These are phyloP conservation scores for Anthostomella pinea DNA, from an alignment of 2,329 filamentous ascomycete genomes.

Conservation along the genomic window DNA sequence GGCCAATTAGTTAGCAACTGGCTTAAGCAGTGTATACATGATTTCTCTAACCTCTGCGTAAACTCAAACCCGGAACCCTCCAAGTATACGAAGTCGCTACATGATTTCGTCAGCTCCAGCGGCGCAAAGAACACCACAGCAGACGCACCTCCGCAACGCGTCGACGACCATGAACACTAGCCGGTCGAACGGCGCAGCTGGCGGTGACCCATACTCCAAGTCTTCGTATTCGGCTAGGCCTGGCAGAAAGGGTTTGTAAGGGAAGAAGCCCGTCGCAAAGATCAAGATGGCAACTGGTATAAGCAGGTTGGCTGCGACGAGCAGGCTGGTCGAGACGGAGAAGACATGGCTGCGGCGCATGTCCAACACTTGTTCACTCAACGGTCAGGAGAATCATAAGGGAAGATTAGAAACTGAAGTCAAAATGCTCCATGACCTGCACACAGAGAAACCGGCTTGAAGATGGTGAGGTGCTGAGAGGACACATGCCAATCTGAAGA, in stretches of 20 bases:
- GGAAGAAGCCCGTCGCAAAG: slow-evolving; percentile 93
- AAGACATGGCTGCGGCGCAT: slow-evolving; percentile 29
- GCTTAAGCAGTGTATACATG: background rate
- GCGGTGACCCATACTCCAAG: slow-evolving; percentile 52
- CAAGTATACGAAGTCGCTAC: slow-evolving; percentile 89
- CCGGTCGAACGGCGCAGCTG: slow-evolving; percentile 76
- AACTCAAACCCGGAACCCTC: slow-evolving; percentile 77
- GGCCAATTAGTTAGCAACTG: slow-evolving; percentile 1
- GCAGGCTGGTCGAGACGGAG: slow-evolving; percentile 38
- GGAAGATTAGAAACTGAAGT: too few species aligned
- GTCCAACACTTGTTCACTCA: slow-evolving; percentile 14
- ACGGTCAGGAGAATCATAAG: background rate
- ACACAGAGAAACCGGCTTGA: too few species aligned
- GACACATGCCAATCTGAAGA: too few species aligned
- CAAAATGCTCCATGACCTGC: too few species aligned
- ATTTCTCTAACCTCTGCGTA: slow-evolving; percentile 71
- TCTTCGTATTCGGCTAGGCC: slow-evolving; percentile 71
- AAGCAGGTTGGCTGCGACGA: slow-evolving; percentile 70
- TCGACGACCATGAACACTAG: slow-evolving; percentile 98
- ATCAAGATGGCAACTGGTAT: slow-evolving; percentile 70
- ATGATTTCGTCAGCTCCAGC: slow-evolving; percentile 9
- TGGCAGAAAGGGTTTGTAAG: slow-evolving; percentile 90
- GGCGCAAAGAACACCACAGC: background rate
- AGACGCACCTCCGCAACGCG: slow-evolving; percentile 74
- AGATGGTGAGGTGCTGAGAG: too few species aligned